Base-by-base conservation (phyloP, 1,139 yeast species). In the Geotrichum fermentans region DNA sequence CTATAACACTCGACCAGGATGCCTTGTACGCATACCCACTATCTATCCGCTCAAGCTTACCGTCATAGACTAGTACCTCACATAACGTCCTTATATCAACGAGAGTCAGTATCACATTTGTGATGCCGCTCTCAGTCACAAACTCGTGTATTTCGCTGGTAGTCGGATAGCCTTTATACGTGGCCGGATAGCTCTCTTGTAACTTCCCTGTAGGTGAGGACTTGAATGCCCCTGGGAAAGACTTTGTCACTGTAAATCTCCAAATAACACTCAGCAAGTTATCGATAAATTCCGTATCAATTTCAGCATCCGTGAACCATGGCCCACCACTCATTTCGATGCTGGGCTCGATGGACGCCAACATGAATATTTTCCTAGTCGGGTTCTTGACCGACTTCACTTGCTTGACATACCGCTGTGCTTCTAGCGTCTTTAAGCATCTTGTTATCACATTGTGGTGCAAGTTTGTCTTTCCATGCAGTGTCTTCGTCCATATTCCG, bases 321-420 rank as follows among this genome's bases (percentile, higher is more conserved):
- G 98, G 98, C 1, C 98, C 99, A 54, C 99, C 99, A 0, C 98
- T 92, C 39, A 92, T 94, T 59, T 90, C 97, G 33, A 87, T 81
- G 3, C 95, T 83, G 7, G 99, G 99, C 64, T 88, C 96, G 58
- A 94, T 70, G 61, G 88, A 83, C 64, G 89, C 90, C 53, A 94
- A 74, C 97, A 92, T 92, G 68, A 89, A 94, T 38, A 92, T 92
- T 65, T 92, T 94, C 58, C 98, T 76, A 2, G 97, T 92, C n/a
- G 97, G 97, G 64, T 80, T 85, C 64, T 89, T 92, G 22, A 94
- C 98, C 14, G 89, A 81, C 65, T 92, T 92, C 63, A 92, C 89
- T 52, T 88, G 78, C 64, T 92, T 94, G 66, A 94, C 89, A 64
- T 81, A 83, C 47, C 95, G 76, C 64, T 88, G 95, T 42, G 78